These are phyloP conservation scores for Fraxinus quadrangulata DNA, from an alignment of 257 asterid genomes.

Conservation along the genomic window DNA sequence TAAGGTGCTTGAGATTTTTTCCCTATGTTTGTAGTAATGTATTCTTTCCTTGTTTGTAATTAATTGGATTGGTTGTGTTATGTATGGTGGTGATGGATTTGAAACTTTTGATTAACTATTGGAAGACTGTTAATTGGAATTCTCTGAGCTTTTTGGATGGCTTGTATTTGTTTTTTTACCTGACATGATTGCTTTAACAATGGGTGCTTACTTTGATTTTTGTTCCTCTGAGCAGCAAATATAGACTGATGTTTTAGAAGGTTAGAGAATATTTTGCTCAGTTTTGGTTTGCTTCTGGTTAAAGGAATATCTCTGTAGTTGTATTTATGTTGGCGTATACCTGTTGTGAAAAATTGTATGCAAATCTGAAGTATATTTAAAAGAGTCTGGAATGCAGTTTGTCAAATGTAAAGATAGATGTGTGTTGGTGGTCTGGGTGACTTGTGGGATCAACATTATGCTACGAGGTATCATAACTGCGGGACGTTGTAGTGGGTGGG, in stretches of 20 bases:
- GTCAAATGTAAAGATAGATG: neutral
- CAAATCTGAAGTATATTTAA: neutral
- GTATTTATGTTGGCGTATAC: neutral
- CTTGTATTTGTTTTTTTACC: neutral
- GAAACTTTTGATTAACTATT: neutral
- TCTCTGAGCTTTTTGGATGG: neutral
- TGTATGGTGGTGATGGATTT: neutral
- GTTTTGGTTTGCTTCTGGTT: neutral
- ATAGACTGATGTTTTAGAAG: neutral
- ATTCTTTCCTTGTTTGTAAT: neutral
- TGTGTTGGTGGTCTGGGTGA: neutral
- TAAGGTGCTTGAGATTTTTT: slow-evolving; percentile 27
- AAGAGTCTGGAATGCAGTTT: neutral
- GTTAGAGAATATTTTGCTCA: neutral
- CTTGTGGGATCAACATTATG: neutral
- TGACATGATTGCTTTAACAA: neutral
- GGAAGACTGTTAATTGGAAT: neutral
- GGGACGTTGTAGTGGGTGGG: neutral
- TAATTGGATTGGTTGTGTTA: neutral
- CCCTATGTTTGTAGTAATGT: neutral
- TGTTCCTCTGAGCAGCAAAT: neutral
- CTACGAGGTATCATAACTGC: neutral
- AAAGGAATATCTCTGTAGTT: neutral
- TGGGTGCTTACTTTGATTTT: neutral
- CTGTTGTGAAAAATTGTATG: neutral